A percentile compares a stretch with the other conserved stretches of the same genome.
phyloP scores from a whole-genome alignment of 2,329 filamentous ascomycete species.

The Cladobotryum mycophilum region DNA sequence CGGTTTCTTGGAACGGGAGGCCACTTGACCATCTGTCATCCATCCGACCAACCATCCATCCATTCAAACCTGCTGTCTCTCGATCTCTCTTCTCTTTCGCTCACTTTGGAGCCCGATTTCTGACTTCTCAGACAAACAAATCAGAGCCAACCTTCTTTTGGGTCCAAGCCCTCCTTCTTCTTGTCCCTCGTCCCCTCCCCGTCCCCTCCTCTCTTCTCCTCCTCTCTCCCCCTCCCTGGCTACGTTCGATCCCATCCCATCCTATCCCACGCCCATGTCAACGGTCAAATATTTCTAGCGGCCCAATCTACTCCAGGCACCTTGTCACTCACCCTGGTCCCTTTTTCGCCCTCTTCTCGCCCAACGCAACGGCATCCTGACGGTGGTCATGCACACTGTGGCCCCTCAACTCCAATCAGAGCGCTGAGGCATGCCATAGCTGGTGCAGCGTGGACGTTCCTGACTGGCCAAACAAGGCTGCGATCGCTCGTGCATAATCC shows the following conservation, averaged over 20 bases:
- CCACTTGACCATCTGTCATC: slow-evolving; percentile 6
- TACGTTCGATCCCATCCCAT: background rate
- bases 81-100: background rate
- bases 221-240: background rate
- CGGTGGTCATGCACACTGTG: slow-evolving; percentile 14
- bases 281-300: slow-evolving; percentile 4
- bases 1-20: background rate
- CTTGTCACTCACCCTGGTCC: background rate
- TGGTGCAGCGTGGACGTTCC: slow-evolving; percentile 18
- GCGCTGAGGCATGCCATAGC: slow-evolving; percentile 14
- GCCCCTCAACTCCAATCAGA: slow-evolving; percentile 15
- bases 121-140: too few relatives aligned
- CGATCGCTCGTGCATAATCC: slow-evolving; percentile 13
- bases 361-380: slow-evolving; percentile 5
- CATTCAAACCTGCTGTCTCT: too few relatives aligned
- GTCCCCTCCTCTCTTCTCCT: too few relatives aligned
- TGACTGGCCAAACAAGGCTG: slow-evolving; percentile 18
- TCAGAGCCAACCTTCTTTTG: background rate
- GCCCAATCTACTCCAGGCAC: slow-evolving; percentile 9
- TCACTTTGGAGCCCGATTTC: too few relatives aligned
- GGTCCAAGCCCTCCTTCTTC: background rate
- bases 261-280: background rate
- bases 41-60: too few relatives aligned
- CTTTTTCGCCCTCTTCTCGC: background rate
- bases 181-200: background rate